Base-by-base conservation (phyloP, 129 eudicot genomes). In the Logfia minima region DNA sequence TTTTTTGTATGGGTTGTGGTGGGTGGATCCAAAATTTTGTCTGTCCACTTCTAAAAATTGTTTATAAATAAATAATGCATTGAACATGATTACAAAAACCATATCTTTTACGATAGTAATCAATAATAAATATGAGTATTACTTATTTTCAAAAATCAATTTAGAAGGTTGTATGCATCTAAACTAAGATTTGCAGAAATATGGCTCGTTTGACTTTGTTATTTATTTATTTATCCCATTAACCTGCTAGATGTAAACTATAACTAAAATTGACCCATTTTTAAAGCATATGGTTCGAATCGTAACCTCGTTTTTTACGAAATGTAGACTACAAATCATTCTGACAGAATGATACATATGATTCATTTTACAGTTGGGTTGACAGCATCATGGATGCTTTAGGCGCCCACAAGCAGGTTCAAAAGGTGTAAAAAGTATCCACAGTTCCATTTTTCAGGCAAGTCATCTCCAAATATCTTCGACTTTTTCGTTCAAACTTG, bases 381-480 rank as follows among this genome's bases (percentile, higher is more conserved):
- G 79, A 83, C 28, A 87, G 92, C 80, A 85, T 92, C 71, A 83
- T 90, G 22, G 98, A 92, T 39, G 96, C 98, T 34, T 80, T 90
- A 74, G 78, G 71, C 66, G 82, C 83, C 64, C 90, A 90, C 41
- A 80, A 86, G 67, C 87, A 83, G 69, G 70, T 80, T 16, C 92
- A 86, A 77, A 86, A 86, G 88, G 92, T 85, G 58, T 85, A 78
- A 77, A 31, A n/a, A 53, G 66, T 70, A 45, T 82, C 39, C 9
- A 67, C 5, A 37, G 17, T 23, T 19, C 35, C 34, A 6, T 14
- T 72, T 53, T 65, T 80, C 75, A 80, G 83, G 75, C 73, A 52
- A 51, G 24, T 5, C 5, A 5, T 55, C 22, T 59, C 51, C 66
- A 75, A 37, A 19, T 35, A 14, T 2, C 24, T 24, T 31, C 26